Base-by-base conservation (phyloP, 192 early-diverging fungal genomes). In the Thamnidium elegans region DNA sequence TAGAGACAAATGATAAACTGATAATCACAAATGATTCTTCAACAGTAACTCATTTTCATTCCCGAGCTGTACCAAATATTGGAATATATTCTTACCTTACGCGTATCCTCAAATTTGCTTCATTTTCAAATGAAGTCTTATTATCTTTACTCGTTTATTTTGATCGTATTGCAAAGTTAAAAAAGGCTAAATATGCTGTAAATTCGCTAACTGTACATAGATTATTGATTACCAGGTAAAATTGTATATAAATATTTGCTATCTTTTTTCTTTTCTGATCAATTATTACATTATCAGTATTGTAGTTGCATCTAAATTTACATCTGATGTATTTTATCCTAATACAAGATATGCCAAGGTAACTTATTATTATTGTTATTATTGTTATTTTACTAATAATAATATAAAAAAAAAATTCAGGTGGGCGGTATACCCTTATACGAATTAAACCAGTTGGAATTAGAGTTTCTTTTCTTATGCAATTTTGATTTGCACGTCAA, bases 381-480 rank as follows among this genome's bases (percentile, higher is more conserved):
- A 43, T 2, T 8, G 10, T 6, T 23, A 8, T 58, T 21, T 23
- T 43, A 19, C 4, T 43, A 15, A 58, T 56, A 58, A 7, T 39
- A 21, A 8, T 10, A 23, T 48, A 50, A 19, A 13, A 17, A 34
- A 14, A 26, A 58, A 46, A 58, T 19, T 21, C 2, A 87, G 82
- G 89, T 92, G 14, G 90, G 90, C 42, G 90, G 90, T 3, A 71
- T 92, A 17, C 84, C 89, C 0, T 60, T 89, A 20, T 70, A 62
- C 0, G 90, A 92, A 68, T 69, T 92, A 64, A 92, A 92, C 65
- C 84, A 86, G 62, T 69, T 90, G 15, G 90, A 92, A 61, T 61
- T 92, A 50, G 88, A 92, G 77, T 81, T 92, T 42, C 66, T 92
- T 43, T 89, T 90, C 48, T 70, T 89, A 13, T 79, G 80, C 32